Base-by-base conservation (phyloP, 1,284 basidiomycete species). In the Fistulinella cinereoalba region DNA sequence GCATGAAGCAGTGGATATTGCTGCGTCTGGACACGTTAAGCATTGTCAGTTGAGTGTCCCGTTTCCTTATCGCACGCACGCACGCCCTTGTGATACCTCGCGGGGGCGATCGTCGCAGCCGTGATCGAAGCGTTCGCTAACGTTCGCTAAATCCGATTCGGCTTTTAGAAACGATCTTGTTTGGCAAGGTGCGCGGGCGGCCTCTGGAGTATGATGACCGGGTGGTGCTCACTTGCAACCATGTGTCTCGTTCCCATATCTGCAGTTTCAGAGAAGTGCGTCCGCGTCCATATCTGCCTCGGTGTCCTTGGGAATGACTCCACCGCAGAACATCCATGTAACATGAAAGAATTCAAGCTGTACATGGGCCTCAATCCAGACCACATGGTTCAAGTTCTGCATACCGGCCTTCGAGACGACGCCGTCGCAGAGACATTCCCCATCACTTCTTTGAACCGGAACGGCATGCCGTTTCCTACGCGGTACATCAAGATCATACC, bases 261-360 rank as follows among this genome's bases (percentile, higher is more conserved):
- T 44, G n/a, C 58, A 84, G 81, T 83, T 74, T 58, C 68, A 75
- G 51, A 79, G 77, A 69, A 66, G 81, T 83, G 58, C 47, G 77
- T 62, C 18, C 5, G 7, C 16, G 10, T 6, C 6, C 9, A 3
- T 27, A 19, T 16, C 12, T 12, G 6, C 4, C n/a, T 37, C 24
- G 32, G 29, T 37, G 10, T 44, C 16, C 25, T 43, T 40, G 39
- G 8, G 43, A 36, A 19, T 42, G 24, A 37, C n/a, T 40, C 38
- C 38, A 8, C 7, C 3, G n/a, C 39, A 87, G 83, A 72, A 16
- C 87, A 90, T 62, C 86, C 86, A 32, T 91, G 88, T 60, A 90
- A 88, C 57, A 82, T 87, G 79, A 87, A 87, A 60, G 84, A 88
- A 43, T 85, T 90, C 70, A 84, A 82, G 61, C 59, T 90, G 6